These are phyloP conservation scores for Phytophthora tubulina DNA, from an alignment of 352 stramenopile species.

Conservation along the genomic window DNA sequence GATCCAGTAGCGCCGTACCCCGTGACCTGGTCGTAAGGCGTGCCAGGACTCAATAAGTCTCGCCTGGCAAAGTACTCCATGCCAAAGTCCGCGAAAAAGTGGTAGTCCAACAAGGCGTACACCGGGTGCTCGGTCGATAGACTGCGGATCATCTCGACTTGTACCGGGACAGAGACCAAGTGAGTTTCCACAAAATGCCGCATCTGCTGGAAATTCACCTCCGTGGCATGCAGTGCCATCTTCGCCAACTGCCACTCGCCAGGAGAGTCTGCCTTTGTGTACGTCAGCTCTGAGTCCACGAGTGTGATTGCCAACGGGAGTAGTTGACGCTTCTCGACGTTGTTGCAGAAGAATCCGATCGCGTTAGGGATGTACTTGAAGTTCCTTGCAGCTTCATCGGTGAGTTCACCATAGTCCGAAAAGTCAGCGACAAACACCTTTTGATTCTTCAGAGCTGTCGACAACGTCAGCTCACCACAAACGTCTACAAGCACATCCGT, in stretches of 20 bases:
- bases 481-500: constrained; percentile 18
- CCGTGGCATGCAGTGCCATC: constrained; percentile 48
- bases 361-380: constrained; percentile 45
- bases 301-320: constrained; percentile 49
- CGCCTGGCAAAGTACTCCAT: constrained; percentile 44
- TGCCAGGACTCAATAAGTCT: constrained; percentile 39
- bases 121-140: constrained; percentile 45
- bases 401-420: constrained; percentile 30
- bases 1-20: constrained; percentile 49
- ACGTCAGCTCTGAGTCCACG: constrained; percentile 32
- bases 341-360: constrained; percentile 53
- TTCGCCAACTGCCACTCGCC: constrained; percentile 52
- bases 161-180: constrained; percentile 46
- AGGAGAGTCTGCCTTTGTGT: constrained; percentile 37
- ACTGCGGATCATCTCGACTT: constrained; percentile 52
- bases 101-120: constrained; percentile 51
- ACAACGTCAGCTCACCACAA: constrained; percentile 19
- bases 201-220: constrained; percentile 49
- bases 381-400: constrained; percentile 17
- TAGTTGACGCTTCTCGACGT: constrained; percentile 25
- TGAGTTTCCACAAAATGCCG: constrained; percentile 42
- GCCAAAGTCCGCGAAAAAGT: constrained; percentile 49
- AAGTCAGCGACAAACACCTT: constrained; percentile 47
- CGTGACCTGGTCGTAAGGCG: constrained; percentile 47
- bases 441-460: constrained; percentile 13